Percentiles rank a stretch among this genome's conserved stretches.
phyloP scores from a whole-genome alignment of 495 filamentous ascomycete genomes.

The Talaromyces proteolyticus region DNA sequence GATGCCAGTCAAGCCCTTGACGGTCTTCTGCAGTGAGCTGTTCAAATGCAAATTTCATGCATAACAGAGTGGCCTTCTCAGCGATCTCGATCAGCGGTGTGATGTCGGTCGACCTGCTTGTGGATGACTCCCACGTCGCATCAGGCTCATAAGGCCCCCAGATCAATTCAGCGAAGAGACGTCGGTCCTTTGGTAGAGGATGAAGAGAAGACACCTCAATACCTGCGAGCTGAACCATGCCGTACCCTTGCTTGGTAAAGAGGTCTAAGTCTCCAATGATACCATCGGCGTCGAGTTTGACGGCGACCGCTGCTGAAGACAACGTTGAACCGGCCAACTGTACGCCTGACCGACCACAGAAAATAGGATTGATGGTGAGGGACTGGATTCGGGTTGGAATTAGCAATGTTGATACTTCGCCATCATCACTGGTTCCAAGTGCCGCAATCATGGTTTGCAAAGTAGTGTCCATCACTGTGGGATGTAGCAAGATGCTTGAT shows the following conservation, averaged over 20 bases:
- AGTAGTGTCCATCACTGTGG: constrained; percentile 21
- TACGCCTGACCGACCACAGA: not conserved
- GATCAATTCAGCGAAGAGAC: constrained; percentile 2
- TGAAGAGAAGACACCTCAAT: not conserved
- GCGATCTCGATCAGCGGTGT: not conserved
- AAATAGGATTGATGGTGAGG: constrained; percentile 2
- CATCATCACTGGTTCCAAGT: constrained; percentile 22
- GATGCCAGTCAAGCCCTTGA: not conserved
- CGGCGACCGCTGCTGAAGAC: constrained; percentile 8
- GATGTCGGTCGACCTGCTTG: not conserved
- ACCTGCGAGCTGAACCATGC: not conserved
- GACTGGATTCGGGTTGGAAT: constrained; percentile 20
- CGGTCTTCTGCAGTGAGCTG: not conserved
- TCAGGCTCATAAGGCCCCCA: not conserved
- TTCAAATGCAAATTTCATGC: not conserved
- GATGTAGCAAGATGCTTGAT: constrained; percentile 14
- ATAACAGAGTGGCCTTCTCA: not conserved
- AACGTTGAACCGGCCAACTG: not conserved
- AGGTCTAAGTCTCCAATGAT: constrained; percentile 3
- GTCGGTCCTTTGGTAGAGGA: not conserved
- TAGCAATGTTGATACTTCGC: constrained; percentile 16
- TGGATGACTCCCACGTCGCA: not conserved
- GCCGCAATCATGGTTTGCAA: constrained; percentile 22
- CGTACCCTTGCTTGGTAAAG: not conserved
- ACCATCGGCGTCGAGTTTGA: constrained; percentile 13